Evolutionary conservation across 352 stramenopile genomes (phyloP).

Genomic region (Pythium utonaiense): DNA sequence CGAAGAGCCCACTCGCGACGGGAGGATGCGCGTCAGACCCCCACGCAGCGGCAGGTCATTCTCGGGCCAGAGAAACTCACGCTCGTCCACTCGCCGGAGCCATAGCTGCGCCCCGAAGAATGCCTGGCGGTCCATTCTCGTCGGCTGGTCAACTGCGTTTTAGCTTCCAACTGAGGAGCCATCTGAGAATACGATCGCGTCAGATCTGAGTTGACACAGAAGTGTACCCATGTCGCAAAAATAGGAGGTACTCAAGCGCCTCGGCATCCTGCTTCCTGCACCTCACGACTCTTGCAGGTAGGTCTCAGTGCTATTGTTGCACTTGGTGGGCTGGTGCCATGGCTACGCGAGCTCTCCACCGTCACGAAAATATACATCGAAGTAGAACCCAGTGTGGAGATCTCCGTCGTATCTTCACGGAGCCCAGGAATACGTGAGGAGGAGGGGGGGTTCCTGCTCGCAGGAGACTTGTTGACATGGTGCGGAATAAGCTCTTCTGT

Average conservation of each 20-base stretch:
- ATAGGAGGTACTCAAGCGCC: neutral
- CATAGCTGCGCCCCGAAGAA: conserved; percentile 35
- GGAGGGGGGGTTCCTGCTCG: too few relatives aligned
- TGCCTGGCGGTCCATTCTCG: conserved; percentile 24
- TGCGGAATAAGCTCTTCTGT: neutral
- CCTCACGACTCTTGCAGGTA: too few relatives aligned
- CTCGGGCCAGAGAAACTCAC: conserved; percentile 6
- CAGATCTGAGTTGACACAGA: neutral
- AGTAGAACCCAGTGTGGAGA: too few relatives aligned
- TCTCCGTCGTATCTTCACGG: too few relatives aligned
- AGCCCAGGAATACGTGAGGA: too few relatives aligned
- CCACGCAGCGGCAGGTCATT: neutral
- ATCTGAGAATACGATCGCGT: neutral
- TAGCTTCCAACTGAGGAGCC: neutral
- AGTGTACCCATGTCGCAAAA: conserved; percentile 1
- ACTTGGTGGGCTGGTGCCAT: too few relatives aligned
- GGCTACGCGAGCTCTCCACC: too few relatives aligned
- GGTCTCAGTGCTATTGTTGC: too few relatives aligned
- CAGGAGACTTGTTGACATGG: neutral
- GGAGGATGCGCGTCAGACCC: neutral
- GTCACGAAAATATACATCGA: too few relatives aligned
- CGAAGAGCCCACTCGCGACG: neutral
- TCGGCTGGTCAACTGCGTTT: neutral
- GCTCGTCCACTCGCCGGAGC: conserved; percentile 18
- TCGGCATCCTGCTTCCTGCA: too few relatives aligned